Evolutionary conservation across 2,329 filamentous ascomycete genomes (phyloP).

Genomic region (Cladophialophora psammophila): DNA sequence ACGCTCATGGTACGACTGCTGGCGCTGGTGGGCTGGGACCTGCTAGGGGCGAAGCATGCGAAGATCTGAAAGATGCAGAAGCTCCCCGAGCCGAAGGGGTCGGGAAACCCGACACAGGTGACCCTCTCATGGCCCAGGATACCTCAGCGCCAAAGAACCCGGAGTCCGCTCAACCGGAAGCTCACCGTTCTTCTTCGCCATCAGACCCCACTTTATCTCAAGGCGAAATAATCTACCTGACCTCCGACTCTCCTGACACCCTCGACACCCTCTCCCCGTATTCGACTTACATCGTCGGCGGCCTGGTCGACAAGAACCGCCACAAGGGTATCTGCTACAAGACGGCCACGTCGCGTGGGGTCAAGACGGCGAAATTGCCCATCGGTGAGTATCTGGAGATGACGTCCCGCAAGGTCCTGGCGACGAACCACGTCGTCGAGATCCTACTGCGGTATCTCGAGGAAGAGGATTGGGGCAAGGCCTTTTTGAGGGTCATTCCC

Average conservation of each 20-base stretch:
- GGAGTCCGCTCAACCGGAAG: constrained; percentile 20
- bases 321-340: constrained; percentile 95
- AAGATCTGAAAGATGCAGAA: neutral
- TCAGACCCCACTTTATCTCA: neutral
- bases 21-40: neutral
- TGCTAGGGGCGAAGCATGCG: neutral
- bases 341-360: constrained; percentile 69
- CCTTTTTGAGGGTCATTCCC: constrained; percentile 87
- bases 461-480: constrained; percentile 83
- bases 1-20: neutral
- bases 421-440: constrained; percentile 95
- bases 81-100: neutral
- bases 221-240: constrained; percentile 81
- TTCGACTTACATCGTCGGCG: constrained; percentile 91
- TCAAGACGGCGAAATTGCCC: constrained; percentile 88
- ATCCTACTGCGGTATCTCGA: constrained; percentile 96
- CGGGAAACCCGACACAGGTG: neutral
- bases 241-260: constrained; percentile 87
- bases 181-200: neutral
- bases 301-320: constrained; percentile 93
- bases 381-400: constrained; percentile 97
- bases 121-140: neutral
- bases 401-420: constrained; percentile 82
- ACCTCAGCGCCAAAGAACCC: neutral
- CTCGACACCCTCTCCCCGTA: constrained; percentile 84